Conservation (phyloP, 177 flowering plant genomes). For the Vitis hybrid region DNA sequence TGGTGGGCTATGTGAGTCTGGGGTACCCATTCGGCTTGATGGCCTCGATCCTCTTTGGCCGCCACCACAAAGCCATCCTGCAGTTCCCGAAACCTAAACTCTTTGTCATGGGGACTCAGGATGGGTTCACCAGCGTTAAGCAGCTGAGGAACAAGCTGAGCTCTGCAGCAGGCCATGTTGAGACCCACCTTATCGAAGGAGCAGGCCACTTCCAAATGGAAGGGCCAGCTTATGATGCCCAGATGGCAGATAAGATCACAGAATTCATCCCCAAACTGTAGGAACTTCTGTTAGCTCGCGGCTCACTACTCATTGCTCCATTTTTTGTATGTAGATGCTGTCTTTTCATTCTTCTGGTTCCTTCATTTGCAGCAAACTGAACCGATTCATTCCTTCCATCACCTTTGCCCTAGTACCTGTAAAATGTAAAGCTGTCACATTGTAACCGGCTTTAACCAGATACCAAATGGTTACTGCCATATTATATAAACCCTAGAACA, state of each 20-base stretch:
- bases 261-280: slow-evolving; percentile 59
- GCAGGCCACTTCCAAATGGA: slow-evolving; percentile 94
- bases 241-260: slow-evolving; percentile 68
- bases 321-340: slow-evolving; percentile 7
- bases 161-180: slow-evolving; percentile 69
- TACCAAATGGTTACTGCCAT: neutral
- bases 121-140: slow-evolving; percentile 89
- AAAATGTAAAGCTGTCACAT: neutral
- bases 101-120: slow-evolving; percentile 89
- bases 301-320: neutral
- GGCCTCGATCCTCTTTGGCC: slow-evolving; percentile 88
- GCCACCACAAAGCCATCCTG: slow-evolving; percentile 81
- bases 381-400: neutral
- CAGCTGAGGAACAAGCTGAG: slow-evolving; percentile 79
- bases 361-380: slow-evolving; percentile 14
- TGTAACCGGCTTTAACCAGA: neutral
- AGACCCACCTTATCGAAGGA: slow-evolving; percentile 82
- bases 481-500: neutral
- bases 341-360: slow-evolving; percentile 2
- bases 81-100: slow-evolving; percentile 82
- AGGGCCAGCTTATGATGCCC: slow-evolving; percentile 80
- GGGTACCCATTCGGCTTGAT: slow-evolving; percentile 88
- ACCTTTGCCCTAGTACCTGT: neutral
- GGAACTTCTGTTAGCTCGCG: neutral
- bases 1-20: slow-evolving; percentile 83